Conservation (phyloP, 345 rosid species). For the Adansonia digitata region DNA sequence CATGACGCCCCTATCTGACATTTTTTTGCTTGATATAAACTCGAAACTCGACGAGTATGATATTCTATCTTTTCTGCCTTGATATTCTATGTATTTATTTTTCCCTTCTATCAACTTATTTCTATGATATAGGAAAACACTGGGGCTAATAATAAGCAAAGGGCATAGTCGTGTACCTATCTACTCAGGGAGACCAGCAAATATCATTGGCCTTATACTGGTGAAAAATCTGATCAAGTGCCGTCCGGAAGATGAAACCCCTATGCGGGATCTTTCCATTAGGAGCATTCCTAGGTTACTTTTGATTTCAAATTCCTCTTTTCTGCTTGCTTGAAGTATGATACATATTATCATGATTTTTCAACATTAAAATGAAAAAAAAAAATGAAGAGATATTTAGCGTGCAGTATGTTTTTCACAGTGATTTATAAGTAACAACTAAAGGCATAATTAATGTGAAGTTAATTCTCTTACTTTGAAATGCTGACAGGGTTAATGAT, state of each 20-base stretch:
- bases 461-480: too few species aligned
- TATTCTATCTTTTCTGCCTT: background rate
- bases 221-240: constrained; percentile 71
- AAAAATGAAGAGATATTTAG: too few species aligned
- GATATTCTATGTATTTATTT: background rate
- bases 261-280: constrained; percentile 54
- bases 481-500: constrained; percentile 52
- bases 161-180: constrained; percentile 81
- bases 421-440: too few species aligned
- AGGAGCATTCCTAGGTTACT: constrained; percentile 65
- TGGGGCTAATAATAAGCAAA: constrained; percentile 52
- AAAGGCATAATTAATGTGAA: too few species aligned
- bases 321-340: too few species aligned
- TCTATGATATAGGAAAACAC: constrained; percentile 36
- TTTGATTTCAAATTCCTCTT: constrained; percentile 4
- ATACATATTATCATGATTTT: too few species aligned
- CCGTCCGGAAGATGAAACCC: constrained; percentile 47
- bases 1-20: constrained; percentile 59
- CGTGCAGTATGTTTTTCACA: too few species aligned
- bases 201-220: constrained; percentile 60
- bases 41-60: constrained; percentile 60
- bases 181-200: constrained; percentile 36
- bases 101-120: background rate
- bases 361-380: too few species aligned
- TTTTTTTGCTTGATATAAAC: constrained; percentile 63